Evolutionary conservation across 2,329 filamentous ascomycete species (phyloP).

Genomic region (Sporothrix humicola): DNA sequence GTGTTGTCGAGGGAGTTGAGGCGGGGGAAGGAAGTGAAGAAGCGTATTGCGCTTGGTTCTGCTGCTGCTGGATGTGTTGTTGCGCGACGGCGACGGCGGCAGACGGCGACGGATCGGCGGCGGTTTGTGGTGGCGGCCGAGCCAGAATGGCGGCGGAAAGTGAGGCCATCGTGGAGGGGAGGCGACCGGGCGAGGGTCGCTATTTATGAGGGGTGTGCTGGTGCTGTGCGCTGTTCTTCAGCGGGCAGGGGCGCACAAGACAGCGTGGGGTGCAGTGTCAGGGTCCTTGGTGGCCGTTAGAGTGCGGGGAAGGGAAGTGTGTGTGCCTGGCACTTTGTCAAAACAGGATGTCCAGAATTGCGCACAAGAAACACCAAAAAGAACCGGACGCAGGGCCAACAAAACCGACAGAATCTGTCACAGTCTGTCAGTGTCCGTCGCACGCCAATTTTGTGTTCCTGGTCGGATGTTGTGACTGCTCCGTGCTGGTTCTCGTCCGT

Average conservation of each 20-base stretch:
- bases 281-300: neutral
- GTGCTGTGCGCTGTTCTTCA: neutral
- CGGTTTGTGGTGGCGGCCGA: conserved; percentile 25
- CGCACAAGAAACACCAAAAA: no score
- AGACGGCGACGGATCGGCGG: conserved; percentile 15
- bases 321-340: neutral
- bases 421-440: neutral
- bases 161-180: conserved; percentile 19
- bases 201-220: neutral
- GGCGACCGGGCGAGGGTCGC: neutral
- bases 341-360: no score
- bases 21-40: neutral
- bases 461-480: no score
- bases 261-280: neutral
- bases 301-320: conserved; percentile 22
- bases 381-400: no score
- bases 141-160: conserved; percentile 27
- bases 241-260: neutral
- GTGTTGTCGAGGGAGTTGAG: conserved; percentile 6
- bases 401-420: no score
- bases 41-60: neutral
- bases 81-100: neutral
- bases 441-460: no score
- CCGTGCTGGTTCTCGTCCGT: no score
- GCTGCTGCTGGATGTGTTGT: conserved; percentile 1